Percentiles rank a stretch among this genome's conserved stretches.
Conservation (phyloP, 1,284 basidiomycete species). For the Ustilago crameri region DNA sequence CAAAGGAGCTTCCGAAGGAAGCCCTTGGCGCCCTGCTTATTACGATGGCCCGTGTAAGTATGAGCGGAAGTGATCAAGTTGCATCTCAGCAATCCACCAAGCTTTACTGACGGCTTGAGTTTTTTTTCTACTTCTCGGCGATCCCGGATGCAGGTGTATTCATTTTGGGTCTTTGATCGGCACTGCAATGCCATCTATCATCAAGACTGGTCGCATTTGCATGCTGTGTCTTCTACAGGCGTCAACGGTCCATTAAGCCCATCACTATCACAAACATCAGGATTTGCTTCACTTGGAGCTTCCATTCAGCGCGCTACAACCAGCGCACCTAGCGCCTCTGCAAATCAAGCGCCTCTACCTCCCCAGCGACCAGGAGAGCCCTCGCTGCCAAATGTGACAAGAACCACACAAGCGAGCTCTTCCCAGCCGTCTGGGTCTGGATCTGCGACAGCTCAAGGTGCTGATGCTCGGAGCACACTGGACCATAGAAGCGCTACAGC, state of each 20-base stretch:
- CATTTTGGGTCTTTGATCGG: conserved; percentile 66
- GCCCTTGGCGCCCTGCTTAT: neutral
- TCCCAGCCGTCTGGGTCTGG: neutral
- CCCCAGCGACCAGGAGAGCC: conserved; percentile 31
- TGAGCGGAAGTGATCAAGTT: neutral
- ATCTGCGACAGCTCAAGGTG: neutral
- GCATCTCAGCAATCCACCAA: neutral
- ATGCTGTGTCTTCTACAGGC: conserved; percentile 24
- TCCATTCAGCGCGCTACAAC: conserved; percentile 53
- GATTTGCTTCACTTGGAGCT: conserved; percentile 52
- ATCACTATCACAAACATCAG: conserved; percentile 39
- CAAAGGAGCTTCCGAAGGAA: too few relatives aligned
- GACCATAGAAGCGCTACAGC: conserved; percentile 8
- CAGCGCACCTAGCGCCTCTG: conserved; percentile 6
- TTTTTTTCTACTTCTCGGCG: neutral
- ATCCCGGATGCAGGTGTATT: conserved; percentile 49
- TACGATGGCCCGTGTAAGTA: conserved; percentile 28
- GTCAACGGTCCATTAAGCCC: conserved; percentile 21
- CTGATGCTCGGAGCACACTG: conserved; percentile 1
- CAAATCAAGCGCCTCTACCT: conserved; percentile 16
- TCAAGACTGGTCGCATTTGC: conserved; percentile 64
- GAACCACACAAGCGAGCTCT: conserved; percentile 2
- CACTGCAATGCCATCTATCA: conserved; percentile 65
- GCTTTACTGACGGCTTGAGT: neutral
- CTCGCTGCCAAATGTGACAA: conserved; percentile 45